These are phyloP conservation scores for Penicillium egyptiacum DNA, from an alignment of 495 filamentous ascomycete genomes.

Conservation along the genomic window DNA sequence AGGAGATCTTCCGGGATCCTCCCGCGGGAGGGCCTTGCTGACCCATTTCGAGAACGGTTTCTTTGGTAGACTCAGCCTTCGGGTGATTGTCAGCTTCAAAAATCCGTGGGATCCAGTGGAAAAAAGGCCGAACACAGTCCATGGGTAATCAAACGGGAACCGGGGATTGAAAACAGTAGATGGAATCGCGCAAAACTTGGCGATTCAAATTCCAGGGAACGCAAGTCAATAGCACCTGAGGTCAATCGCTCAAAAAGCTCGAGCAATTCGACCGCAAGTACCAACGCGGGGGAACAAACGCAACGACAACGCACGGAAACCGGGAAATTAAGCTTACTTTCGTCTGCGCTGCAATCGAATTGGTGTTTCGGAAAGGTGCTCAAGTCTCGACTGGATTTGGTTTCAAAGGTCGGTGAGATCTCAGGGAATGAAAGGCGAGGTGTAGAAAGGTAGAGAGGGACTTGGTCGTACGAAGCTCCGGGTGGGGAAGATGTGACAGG, in stretches of 20 bases:
- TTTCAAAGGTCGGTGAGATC: background rate
- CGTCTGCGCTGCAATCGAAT: constrained; percentile 18
- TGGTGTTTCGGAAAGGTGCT: background rate
- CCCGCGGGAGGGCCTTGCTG: constrained; percentile 48
- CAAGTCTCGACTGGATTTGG: background rate
- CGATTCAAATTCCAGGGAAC: background rate
- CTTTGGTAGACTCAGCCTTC: background rate
- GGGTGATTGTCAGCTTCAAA: constrained; percentile 3
- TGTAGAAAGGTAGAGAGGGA: background rate
- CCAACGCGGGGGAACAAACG: constrained; percentile 7
- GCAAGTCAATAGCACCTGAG: constrained; percentile 2
- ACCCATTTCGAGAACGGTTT: constrained; percentile 40
- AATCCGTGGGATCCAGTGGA: constrained; percentile 7
- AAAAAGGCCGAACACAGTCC: background rate
- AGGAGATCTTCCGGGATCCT: constrained; percentile 93
- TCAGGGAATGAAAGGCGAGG: background rate
- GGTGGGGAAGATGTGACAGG: constrained; percentile 4
- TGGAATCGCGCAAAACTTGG: background rate
- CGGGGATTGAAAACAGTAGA: background rate
- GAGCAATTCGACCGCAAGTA: constrained; percentile 4
- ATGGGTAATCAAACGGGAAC: constrained; percentile 2
- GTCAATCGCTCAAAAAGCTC: constrained; percentile 1
- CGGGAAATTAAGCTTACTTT: constrained; percentile 21
- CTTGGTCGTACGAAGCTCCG: background rate
- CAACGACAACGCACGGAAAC: constrained; percentile 1